Evolutionary conservation across 768 basidiomycete species (phyloP).

Genomic region (Tylopilus sp.): DNA sequence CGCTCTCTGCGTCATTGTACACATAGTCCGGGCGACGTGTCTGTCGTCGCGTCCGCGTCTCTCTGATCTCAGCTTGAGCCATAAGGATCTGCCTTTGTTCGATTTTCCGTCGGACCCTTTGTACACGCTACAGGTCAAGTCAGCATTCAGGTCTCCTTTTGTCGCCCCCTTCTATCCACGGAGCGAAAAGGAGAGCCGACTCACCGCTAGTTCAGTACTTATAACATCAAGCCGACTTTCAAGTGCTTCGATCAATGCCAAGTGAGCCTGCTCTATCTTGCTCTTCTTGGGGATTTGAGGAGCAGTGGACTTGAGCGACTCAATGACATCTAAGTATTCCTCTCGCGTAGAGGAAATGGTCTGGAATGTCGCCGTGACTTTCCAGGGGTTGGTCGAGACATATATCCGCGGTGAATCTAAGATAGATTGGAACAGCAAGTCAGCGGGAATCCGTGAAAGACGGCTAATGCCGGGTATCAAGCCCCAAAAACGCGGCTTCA

Average conservation of each 20-base stretch:
- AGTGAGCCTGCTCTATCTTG: constrained; percentile 60
- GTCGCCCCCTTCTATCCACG: constrained; percentile 13
- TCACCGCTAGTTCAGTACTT: constrained; percentile 68
- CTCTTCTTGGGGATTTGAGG: constrained; percentile 49
- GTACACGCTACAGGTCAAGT: constrained; percentile 54
- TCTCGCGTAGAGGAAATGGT: constrained; percentile 66
- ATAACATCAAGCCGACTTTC: constrained; percentile 63
- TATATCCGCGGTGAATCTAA: constrained; percentile 85
- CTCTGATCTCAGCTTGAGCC: constrained; percentile 74
- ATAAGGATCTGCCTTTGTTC: constrained; percentile 61
- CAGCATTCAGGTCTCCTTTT: constrained; percentile 18
- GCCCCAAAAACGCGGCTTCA: constrained; percentile 44
- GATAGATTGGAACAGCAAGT: constrained; percentile 31
- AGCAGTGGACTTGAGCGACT: constrained; percentile 49
- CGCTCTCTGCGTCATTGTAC: constrained; percentile 66
- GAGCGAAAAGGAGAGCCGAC: constrained; percentile 30
- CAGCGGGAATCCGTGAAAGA: constrained; percentile 32
- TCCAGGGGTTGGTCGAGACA: constrained; percentile 87
- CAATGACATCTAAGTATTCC: constrained; percentile 67
- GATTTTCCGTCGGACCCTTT: constrained; percentile 64
- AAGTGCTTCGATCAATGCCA: constrained; percentile 56
- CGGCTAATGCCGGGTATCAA: constrained; percentile 37
- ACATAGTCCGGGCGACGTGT: constrained; percentile 79
- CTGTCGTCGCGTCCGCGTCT: constrained; percentile 73
- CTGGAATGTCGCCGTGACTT: constrained; percentile 74